Base-by-base conservation (phyloP, 106 monocot genomes). In the Alisma plantagoaquatica region DNA sequence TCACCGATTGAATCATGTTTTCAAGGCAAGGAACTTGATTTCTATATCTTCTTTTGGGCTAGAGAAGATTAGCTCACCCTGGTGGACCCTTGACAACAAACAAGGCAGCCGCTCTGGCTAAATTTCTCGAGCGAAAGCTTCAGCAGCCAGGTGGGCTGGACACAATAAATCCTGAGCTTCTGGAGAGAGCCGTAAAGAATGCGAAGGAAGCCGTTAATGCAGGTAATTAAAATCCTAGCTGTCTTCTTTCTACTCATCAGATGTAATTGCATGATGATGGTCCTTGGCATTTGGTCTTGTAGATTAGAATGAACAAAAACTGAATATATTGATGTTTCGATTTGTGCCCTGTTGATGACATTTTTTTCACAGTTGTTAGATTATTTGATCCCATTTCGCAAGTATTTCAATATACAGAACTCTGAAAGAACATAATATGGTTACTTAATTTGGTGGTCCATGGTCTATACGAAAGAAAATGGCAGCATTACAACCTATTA, bases 51-150 rank as follows among this genome's bases (percentile, higher is more conserved):
- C 18, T 0, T 50, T 59, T 51, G 24, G 1, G 22, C 41, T 51
- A 33, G 20, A 29, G 29, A 59, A 98, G 98, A 32, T 72, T 90
- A 63, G 85, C 98, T 25, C 98, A 98, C 62, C 98, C 98, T 12
- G 79, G 82, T 31, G 98, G 98, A 47, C 82, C 90, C 2, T 60
- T 98, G 31, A 72, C 75, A 20, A 98, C 98, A 18, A 98, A 98
- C 75, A 90, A 98, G 55, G 98, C 86, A 29, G 89, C 98, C 7
- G 98, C 98, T 56, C 67, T 98, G 29, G 98, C 98, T 23, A 98
- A 90, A 74, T 98, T 98, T 74, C 69, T 98, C 1, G 90, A 90
- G 51, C 71, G 98, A 54, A 98, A 98, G 62, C 78, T 98, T 18
- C 84, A 90, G 59, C 73, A 98, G 38, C 90, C 98, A 31, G 90